Evolutionary conservation across 306 rosid species (phyloP).

Genomic region (Rosa rugosa): DNA sequence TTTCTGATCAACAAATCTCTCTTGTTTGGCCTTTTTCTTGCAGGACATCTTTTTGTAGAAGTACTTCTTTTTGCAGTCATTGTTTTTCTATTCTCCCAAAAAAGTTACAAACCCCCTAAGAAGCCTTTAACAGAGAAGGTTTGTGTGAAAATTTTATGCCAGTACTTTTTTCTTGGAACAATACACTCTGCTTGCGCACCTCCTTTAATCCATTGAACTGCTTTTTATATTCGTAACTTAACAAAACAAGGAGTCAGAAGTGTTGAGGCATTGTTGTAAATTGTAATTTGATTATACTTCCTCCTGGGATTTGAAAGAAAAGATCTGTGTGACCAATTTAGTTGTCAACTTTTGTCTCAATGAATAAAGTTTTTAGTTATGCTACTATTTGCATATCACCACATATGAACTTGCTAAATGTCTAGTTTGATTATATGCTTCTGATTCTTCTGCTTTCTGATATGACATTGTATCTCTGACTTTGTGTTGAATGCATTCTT

Average conservation of each 20-base stretch:
- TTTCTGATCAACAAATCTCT: slow-evolving; percentile 1
- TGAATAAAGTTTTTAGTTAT: too few species aligned
- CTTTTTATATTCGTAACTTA: neutral
- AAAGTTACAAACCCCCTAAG: slow-evolving; percentile 95
- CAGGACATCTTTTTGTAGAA: slow-evolving; percentile 87
- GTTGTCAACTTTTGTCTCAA: too few species aligned
- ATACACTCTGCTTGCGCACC: neutral
- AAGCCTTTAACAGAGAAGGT: slow-evolving; percentile 87
- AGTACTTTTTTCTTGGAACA: neutral
- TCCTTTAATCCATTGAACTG: neutral
- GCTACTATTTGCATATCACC: too few species aligned
- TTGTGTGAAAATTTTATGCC: slow-evolving; percentile 18
- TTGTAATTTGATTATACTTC: neutral
- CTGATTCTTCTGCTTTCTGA: too few species aligned
- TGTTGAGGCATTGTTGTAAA: neutral
- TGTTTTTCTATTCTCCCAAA: slow-evolving; percentile 78
- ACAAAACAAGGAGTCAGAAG: neutral
- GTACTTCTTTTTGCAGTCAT: slow-evolving; percentile 80
- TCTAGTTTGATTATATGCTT: too few species aligned
- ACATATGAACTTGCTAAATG: too few species aligned
- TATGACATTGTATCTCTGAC: neutral
- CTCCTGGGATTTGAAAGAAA: neutral
- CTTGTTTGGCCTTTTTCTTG: slow-evolving; percentile 24
- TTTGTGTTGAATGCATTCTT: slow-evolving; percentile 25
- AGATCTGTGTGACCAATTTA: too few species aligned